Base-by-base conservation (phyloP, 495 filamentous ascomycete species). In the Parathielavia appendiculata region DNA sequence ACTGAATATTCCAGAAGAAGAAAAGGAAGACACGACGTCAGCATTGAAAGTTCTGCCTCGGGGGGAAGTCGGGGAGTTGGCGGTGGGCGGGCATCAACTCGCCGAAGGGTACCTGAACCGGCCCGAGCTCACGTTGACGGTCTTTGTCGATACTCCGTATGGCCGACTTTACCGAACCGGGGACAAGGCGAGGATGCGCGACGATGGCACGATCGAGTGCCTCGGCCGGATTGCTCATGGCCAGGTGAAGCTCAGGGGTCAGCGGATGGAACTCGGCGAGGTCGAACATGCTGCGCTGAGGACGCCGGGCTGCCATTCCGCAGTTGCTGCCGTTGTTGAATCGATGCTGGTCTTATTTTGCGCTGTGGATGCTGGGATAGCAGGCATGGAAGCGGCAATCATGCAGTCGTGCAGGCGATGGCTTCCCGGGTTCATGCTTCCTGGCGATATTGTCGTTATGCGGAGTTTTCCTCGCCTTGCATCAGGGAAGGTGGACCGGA, bases 21-120 rank as follows among this genome's bases (percentile, higher is more conserved):
- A 67, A 3, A 40, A 64, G 1, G 43, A 44, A 2, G 47, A 63
- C 11, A 55, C 40, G 10, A 45, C 35, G 26, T 30, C 47, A 1
- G 62, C 71, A 4, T 72, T 83, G 12, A 69, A 76, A 9, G 65
- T 87, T 14, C 73, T 92, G 1, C 84, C 86, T 9, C 51, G 76
- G 0, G 90, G 90, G 0, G 78, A 86, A 46, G 67, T 83, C 7
- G 92, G 92, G 14, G 92, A 97, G 67, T 79, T 97, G 17, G 89
- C 84, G 22, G 73, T 97, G 19, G 92, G 89, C 7, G 92, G 92
- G 0, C 68, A 78, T 26, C 86, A 95, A 61, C 78, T 95, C 17
- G 91, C 92, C 2, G 76, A 82, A 49, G 88, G 83, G 45, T 97
- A 97, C 62, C 75, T 97, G 34, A 93, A 95, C 63, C 80, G 88